phyloP scores from a whole-genome alignment of 495 filamentous ascomycete genomes.

The Pyrenopolyporus hunteri region DNA sequence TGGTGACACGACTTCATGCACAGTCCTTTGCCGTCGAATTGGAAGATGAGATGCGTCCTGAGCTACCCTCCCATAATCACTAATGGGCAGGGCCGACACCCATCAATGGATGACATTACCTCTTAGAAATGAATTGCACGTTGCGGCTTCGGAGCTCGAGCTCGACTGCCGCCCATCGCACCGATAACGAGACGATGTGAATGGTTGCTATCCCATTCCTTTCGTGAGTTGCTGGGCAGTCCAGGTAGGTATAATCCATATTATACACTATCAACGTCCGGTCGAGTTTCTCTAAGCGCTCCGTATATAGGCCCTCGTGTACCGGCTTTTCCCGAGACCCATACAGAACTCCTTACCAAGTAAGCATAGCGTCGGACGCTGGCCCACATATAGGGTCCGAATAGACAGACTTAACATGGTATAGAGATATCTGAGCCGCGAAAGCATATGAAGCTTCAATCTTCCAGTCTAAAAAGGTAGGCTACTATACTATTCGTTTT shows the following conservation, averaged over 20 bases:
- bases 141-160: conserved; percentile 37
- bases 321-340: conserved; percentile 37
- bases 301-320: conserved; percentile 11
- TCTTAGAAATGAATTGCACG: conserved; percentile 35
- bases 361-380: conserved; percentile 38
- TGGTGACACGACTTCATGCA: conserved; percentile 39
- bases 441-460: conserved; percentile 24
- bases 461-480: conserved; percentile 8
- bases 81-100: conserved; percentile 30
- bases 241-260: conserved; percentile 4
- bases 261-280: too few species aligned
- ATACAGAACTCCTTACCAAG: conserved; percentile 27
- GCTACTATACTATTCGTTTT: conserved; percentile 6
- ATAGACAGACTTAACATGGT: too few species aligned
- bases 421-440: conserved; percentile 17
- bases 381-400: conserved; percentile 29
- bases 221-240: not conserved
- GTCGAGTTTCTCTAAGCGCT: conserved; percentile 1
- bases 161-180: conserved; percentile 6
- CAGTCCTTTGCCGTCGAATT: conserved; percentile 34
- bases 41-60: conserved; percentile 16
- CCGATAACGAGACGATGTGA: not conserved
- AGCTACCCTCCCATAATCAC: conserved; percentile 21
- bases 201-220: not conserved
- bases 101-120: conserved; percentile 32